A percentile compares a stretch with the other conserved stretches of the same genome.
Conservation (phyloP, 2,329 filamentous ascomycete species). For the Clarireedia sp. region DNA sequence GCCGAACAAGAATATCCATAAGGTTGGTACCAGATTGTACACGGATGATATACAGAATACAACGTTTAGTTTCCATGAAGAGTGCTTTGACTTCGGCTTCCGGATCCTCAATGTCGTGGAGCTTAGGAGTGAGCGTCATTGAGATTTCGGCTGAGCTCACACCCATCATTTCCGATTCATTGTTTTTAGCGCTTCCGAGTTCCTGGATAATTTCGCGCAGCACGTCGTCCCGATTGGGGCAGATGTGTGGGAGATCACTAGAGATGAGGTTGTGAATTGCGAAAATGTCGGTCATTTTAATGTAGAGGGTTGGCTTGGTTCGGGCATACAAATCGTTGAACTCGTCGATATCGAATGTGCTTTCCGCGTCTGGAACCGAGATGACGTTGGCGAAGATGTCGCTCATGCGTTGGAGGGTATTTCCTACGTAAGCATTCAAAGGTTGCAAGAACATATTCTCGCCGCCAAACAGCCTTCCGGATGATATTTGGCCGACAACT, state of each 20-base stretch:
- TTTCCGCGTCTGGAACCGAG: constrained; percentile 76
- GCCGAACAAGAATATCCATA: constrained; percentile 91
- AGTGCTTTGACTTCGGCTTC: constrained; percentile 86
- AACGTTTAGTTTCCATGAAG: constrained; percentile 97
- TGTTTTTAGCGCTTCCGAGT: constrained; percentile 90
- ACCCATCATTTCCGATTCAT: constrained; percentile 85
- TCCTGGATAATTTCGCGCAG: constrained; percentile 89
- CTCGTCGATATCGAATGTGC: constrained; percentile 95
- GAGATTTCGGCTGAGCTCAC: constrained; percentile 78
- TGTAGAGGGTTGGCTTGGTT: constrained; percentile 95
- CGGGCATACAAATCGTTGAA: constrained; percentile 97
- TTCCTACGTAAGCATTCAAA: constrained; percentile 81
- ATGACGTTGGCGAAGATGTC: constrained; percentile 73
- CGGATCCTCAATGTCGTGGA: constrained; percentile 85
- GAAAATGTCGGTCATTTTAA: constrained; percentile 97
- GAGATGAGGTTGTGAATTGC: constrained; percentile 86
- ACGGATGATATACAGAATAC: constrained; percentile 94
- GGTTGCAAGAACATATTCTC: constrained; percentile 96
- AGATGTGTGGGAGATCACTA: constrained; percentile 68
- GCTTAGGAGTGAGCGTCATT: constrained; percentile 80
- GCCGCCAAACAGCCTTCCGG: constrained; percentile 82
- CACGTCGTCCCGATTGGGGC: constrained; percentile 74
- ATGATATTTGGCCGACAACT: constrained; percentile 80
- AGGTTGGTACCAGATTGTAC: constrained; percentile 87
- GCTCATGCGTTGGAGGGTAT: constrained; percentile 72